Evolutionary conservation across 2,329 filamentous ascomycete genomes (phyloP), one percentile per base, ranked within the genome.

Genomic region (Claviceps digitariae): DNA sequence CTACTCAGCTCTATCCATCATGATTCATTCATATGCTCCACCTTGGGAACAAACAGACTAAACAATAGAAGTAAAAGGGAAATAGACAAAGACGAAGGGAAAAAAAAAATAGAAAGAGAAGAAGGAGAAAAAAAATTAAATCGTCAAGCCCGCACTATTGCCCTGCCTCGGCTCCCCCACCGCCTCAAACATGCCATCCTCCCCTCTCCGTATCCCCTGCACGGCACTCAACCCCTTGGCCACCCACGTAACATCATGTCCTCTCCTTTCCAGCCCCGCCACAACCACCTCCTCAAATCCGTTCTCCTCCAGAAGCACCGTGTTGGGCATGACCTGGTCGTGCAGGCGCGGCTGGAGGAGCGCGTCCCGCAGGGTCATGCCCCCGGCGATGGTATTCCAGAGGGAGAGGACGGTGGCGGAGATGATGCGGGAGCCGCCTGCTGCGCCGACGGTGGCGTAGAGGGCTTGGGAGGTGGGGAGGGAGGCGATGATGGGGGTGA

Each of bases 381-480:
- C 64, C 57, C 81, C 76, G 61, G 91, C 84, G 2, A 95, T 70
- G 6, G 87, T 75, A 62, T 88, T 79, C 69, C 87, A 84, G 5
- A 90, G 70, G 41, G 83, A 82, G 64, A 89, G 87, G 8, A 88
- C 75, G 0, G 86, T 90, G 3, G 86, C 72, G 0, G 87, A 91
- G 64, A 90, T 88, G 70, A 95, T 95, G 29, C 87, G 78, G 21
- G 82, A 87, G 3, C 89, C 90, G 34, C 90, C 90, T 0, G 89
- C 87, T 0, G 87, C 84, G 43, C 88, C 88, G 8, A 87, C 77
- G 52, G 81, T 72, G 54, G 86, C 79, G 63, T 83, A 84, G 1
- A 94, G 74, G 1, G 72, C 75, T 20, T 81, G 78, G 7, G 36
- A n/a, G 60, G 84, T 77, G 2, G 77, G 70, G 55, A 77, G 71